These are phyloP conservation scores for Acer saccharum DNA, from an alignment of 345 rosid genomes.

Conservation along the genomic window DNA sequence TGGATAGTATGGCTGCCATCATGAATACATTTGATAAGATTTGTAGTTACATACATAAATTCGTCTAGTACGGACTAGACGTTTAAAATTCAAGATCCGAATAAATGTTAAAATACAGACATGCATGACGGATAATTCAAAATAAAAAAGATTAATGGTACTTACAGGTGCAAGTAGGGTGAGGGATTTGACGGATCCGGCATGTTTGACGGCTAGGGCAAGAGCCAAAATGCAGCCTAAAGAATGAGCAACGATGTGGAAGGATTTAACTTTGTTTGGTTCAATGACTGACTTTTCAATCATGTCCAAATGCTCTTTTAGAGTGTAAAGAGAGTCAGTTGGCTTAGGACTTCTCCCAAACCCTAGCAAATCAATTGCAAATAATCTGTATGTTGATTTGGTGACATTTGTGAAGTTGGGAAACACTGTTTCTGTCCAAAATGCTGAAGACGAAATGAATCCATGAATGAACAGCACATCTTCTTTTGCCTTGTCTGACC, in stretches of 20 bases:
- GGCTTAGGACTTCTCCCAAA: conserved; percentile 99
- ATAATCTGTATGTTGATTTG: conserved; percentile 65
- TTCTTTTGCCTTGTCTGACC: conserved; percentile 56
- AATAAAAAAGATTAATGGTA: background rate
- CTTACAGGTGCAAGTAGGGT: conserved; percentile 93
- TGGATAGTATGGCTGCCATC: conserved; percentile 79
- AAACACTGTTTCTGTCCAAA: conserved; percentile 96
- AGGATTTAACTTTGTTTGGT: conserved; percentile 67
- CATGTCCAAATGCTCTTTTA: conserved; percentile 90
- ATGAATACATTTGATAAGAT: background rate
- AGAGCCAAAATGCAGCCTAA: conserved; percentile 96
- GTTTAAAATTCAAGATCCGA: no score
- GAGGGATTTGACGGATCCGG: conserved; percentile 76
- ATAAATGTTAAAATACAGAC: no score
- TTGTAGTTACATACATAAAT: no score
- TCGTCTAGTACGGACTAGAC: no score
- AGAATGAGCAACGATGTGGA: conserved; percentile 98
- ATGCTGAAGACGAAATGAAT: conserved; percentile 94
- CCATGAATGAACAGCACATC: conserved; percentile 95
- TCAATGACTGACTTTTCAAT: conserved; percentile 78
- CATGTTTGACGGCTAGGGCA: conserved; percentile 83
- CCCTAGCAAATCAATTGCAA: conserved; percentile 87
- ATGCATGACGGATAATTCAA: no score
- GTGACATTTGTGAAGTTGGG: conserved; percentile 78
- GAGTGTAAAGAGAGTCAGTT: conserved; percentile 80